Evolutionary conservation across 2,329 filamentous ascomycete species (phyloP), one percentile per base, ranked within the genome.

Genomic region (Arachnopeziza araneosa): DNA sequence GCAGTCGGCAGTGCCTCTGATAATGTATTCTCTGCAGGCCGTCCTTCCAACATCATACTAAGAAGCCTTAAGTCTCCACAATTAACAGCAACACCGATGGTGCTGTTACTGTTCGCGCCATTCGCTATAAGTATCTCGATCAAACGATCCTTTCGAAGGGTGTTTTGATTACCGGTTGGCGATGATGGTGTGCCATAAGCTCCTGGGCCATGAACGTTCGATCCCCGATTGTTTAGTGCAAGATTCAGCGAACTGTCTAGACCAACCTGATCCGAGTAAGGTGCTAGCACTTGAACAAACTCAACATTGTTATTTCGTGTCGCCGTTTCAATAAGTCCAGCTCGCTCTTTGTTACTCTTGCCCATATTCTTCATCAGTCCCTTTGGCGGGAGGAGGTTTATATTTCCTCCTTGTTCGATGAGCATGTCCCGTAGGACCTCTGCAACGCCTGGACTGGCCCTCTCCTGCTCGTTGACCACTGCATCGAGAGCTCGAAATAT

Each of bases 381-480:
- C 50, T 62, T 50, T 17, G 30, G 22, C 8, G 59, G 57, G 51
- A 58, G 23, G 24, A 57, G 49, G 51, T 63, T 62, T 50, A 65
- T 30, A 55, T 65, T 52, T 17, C 61, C 63, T 5, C 52, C 49
- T 49, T 59, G 24, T 49, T 51, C 56, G 6, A 57, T 24, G 23
- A 63, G 58, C 50, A 36, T 30, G 19, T 44, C 58, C 23, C 54
- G 30, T 4, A 65, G 57, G 5, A 63, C 61, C 24, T 65, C 59
- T 22, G 63, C 63, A 19, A 65, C 57, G 32, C 63, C 63, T 22
- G 63, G 55, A 30, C 61, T 60, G 19, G 60, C 61, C 17, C 36
- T 44, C 36, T 65, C 61, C n/a, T 63, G 52, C 24, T 56, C 63
- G 32, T 60, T 60, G 9, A 67, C 59, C 19, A 64, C 54, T 6